These are phyloP conservation scores for Termitomyces bulborhizus DNA, from an alignment of 768 basidiomycete genomes.

Conservation along the genomic window DNA sequence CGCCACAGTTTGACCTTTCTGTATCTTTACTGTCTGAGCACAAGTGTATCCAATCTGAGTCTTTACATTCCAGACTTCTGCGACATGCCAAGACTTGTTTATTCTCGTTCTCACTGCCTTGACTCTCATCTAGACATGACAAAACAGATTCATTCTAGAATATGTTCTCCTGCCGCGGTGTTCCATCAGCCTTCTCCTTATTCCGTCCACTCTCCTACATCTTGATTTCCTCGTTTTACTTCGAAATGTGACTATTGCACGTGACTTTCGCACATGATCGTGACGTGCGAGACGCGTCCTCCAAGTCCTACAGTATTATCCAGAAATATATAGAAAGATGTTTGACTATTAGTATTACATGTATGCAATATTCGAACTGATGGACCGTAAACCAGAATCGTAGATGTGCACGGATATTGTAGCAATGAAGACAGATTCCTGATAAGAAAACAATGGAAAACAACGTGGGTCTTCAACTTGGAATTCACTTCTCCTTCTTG, in stretches of 20 bases:
- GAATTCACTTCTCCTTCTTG: constrained; percentile 18
- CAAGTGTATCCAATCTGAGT: constrained; percentile 11
- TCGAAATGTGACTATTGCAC: constrained; percentile 16
- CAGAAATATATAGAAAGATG: not conserved
- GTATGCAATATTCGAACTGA: not conserved
- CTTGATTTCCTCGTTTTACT: constrained; percentile 10
- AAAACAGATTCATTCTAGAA: not conserved
- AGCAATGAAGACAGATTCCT: not conserved
- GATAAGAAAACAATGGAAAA: not conserved
- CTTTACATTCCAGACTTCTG: constrained; percentile 8
- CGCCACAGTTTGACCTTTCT: constrained; percentile 6
- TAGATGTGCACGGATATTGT: not conserved
- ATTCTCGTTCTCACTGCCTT: not conserved
- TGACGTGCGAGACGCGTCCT: constrained; percentile 8
- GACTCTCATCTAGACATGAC: not conserved
- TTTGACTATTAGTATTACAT: not conserved
- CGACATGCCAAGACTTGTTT: constrained; percentile 1
- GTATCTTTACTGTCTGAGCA: constrained; percentile 7
- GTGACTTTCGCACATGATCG: constrained; percentile 20
- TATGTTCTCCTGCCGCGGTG: constrained; percentile 1
- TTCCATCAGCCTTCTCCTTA: constrained; percentile 11
- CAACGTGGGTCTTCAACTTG: too few species aligned
- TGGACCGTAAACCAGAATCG: too few species aligned
- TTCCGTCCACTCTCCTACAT: constrained; percentile 7
- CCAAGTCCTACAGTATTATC: too few species aligned